Base-by-base conservation (phyloP, 208 protist species). In the Acanthamoeba royreba region DNA sequence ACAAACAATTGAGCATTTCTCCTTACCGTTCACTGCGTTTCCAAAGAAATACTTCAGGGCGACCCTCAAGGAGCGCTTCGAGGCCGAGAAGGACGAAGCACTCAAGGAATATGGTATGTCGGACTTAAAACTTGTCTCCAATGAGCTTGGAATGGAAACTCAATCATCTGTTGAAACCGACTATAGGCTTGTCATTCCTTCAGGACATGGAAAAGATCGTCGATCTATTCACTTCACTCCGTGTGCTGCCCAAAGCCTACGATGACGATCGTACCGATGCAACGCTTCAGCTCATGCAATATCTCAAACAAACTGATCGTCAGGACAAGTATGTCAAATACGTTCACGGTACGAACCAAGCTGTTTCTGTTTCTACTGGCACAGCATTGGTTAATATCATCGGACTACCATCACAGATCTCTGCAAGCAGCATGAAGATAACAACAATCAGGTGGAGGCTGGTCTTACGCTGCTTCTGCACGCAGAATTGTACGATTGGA, bases 271-370 rank as follows among this genome's bases (percentile, higher is more conserved):
- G 95, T 28, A 95, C 88, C 5, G 93, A 93, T 63, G 95, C 95
- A 1, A 93, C 91, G 19, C 58, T 96, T 72, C 42, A 96, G 43
- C 46, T 96, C 28, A 95, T 96, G 95, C 63, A 90, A 22, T 96
- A 95, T 66, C 45, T 96, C 2, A 95, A 96, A 85, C 89, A 95
- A 85, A 96, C 95, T 1, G 95, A 96, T 35, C 55, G 95, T 28
- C 92, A 93, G 72, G 95, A 96, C 45, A 94, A 93, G 17, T 96
- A 96, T n/a, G 92, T 94, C 22, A 95, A 96, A 46, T 96, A 96
- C 72, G 87, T 95, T 28, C 95, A 95, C 93, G 25, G 92, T 43
- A 7, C 93, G n/a, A n/a, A n/a, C n/a, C n/a, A n/a, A 22, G 53
- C 22, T 63, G 25, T 63, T 63, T 63, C 53, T 22, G 22, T 25